These are phyloP conservation scores for Microdochium bolleyi DNA, from an alignment of 2,329 filamentous ascomycete genomes.

Conservation along the genomic window DNA sequence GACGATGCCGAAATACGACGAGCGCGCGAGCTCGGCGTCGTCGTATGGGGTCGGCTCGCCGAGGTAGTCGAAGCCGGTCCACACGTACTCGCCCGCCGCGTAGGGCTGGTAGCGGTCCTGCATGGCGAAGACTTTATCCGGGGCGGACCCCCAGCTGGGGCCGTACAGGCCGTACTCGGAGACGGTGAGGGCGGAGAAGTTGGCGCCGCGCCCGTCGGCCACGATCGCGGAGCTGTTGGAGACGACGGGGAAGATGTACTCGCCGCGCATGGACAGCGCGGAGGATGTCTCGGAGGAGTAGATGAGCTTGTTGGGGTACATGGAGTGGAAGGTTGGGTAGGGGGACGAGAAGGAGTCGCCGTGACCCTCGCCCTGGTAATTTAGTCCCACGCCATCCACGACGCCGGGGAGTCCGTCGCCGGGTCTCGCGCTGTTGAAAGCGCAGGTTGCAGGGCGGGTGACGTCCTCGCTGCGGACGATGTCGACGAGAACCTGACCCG, in stretches of 20 bases:
- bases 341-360: slow-evolving; percentile 12
- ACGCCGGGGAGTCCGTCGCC: slow-evolving; percentile 14
- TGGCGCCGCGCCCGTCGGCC: slow-evolving; percentile 26
- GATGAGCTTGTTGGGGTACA: background rate
- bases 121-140: slow-evolving; percentile 42
- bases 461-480: slow-evolving; percentile 18
- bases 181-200: slow-evolving; percentile 27
- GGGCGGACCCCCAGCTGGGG: slow-evolving; percentile 34
- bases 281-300: slow-evolving; percentile 31
- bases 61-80: slow-evolving; percentile 42
- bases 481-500: slow-evolving; percentile 32
- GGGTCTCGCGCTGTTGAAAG: slow-evolving; percentile 22
- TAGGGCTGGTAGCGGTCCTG: slow-evolving; percentile 38
- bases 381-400: slow-evolving; percentile 36
- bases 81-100: slow-evolving; percentile 46
- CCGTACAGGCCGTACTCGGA: slow-evolving; percentile 45
- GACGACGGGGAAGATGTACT: slow-evolving; percentile 44
- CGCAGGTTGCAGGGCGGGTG: slow-evolving; percentile 18
- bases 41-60: slow-evolving; percentile 43
- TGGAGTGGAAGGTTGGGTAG: slow-evolving; percentile 13
- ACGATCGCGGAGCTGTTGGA: slow-evolving; percentile 25
- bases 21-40: slow-evolving; percentile 24
- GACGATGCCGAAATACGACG: slow-evolving; percentile 48
- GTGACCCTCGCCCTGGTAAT: slow-evolving; percentile 47
- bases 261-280: slow-evolving; percentile 38